Evolutionary conservation across 1,284 basidiomycete species (phyloP), one percentile per base, ranked within the genome.

Genomic region (Stygiomarasmius scandens): DNA sequence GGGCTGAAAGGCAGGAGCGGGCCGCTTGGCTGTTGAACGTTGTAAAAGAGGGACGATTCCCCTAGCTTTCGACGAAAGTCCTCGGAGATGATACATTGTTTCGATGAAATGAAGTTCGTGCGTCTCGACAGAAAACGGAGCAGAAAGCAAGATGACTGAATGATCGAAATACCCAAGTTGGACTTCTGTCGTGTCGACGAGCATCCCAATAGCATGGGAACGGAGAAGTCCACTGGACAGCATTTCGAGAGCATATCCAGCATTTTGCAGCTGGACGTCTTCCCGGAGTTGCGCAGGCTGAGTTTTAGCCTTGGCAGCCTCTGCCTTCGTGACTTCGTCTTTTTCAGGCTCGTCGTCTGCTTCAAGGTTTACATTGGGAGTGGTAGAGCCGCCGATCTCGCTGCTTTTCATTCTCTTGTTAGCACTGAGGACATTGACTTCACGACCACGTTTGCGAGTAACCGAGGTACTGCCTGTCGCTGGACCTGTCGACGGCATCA

Each of bases 211-310:
- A 2, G 32, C 25, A 36, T 55, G 53, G 12, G 36, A 44, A 3
- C 53, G 53, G 8, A 55, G 9, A 10, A 32, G 20, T 8, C 45
- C 53, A 22, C 25, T 38, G 8, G 44, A 48, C 3, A 55, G 23
- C 53, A 55, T 48, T 25, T 47, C 53, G 3, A 38, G 20, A 3
- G 44, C 53, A 24, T 55, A 55, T 5, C 45, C 24, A 14, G 53
- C 53, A 5, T 19, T 27, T 48, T 55, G 53, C 48, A 41, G 16
- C 38, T 41, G 38, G 14, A 41, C 5, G 8, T 41, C 16, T 5
- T 41, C 29, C 12, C 29, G 5, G 38, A 19, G 38, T 16, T 41
- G 14, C 5, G 6, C 4, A 5, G 38, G 11, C n/a, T 41, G 38
- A 12, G 4, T 41, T 41, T 14, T 34, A 8, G 8, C 14, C 32